phyloP scores from a whole-genome alignment of 2,329 filamentous ascomycete genomes.

The Penicillium sp. region DNA sequence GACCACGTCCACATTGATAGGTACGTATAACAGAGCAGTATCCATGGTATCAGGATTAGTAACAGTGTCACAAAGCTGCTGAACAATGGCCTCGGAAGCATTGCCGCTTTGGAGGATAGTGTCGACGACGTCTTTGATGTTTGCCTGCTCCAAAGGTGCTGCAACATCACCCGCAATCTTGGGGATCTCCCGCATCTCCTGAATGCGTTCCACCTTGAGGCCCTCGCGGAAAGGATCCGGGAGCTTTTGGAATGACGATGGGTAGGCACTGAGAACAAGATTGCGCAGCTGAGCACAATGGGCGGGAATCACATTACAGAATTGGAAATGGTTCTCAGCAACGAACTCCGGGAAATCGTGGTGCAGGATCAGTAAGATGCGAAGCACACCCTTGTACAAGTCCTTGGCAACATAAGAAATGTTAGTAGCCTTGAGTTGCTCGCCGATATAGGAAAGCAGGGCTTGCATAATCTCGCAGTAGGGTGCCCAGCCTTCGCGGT shows the following conservation, averaged over 20 bases:
- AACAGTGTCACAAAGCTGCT: constrained; percentile 73
- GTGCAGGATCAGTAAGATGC: constrained; percentile 79
- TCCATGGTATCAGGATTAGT: constrained; percentile 59
- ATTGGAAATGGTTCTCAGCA: constrained; percentile 77
- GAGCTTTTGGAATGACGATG: constrained; percentile 67
- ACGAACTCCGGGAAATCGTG: constrained; percentile 96
- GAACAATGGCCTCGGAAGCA: constrained; percentile 67
- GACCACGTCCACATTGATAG: constrained; percentile 66
- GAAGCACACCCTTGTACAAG: constrained; percentile 78
- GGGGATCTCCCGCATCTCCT: constrained; percentile 70
- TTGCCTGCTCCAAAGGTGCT: constrained; percentile 46
- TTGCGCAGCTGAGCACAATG: constrained; percentile 88
- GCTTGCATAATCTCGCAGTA: constrained; percentile 73
- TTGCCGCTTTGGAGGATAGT: constrained; percentile 56
- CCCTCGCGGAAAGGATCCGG: constrained; percentile 71
- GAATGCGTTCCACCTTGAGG: constrained; percentile 72
- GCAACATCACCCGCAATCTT: constrained; percentile 64
- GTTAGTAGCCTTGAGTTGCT: constrained; percentile 73
- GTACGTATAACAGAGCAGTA: constrained; percentile 65
- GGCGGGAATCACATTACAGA: constrained; percentile 77
- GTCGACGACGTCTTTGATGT: constrained; percentile 57
- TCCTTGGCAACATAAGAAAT: constrained; percentile 71
- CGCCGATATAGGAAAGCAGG: constrained; percentile 71
- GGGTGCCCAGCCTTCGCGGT: constrained; percentile 70
- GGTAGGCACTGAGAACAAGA: constrained; percentile 78